These are phyloP conservation scores for Tylopilus intermedius DNA, from an alignment of 768 basidiomycete species.

Conservation along the genomic window DNA sequence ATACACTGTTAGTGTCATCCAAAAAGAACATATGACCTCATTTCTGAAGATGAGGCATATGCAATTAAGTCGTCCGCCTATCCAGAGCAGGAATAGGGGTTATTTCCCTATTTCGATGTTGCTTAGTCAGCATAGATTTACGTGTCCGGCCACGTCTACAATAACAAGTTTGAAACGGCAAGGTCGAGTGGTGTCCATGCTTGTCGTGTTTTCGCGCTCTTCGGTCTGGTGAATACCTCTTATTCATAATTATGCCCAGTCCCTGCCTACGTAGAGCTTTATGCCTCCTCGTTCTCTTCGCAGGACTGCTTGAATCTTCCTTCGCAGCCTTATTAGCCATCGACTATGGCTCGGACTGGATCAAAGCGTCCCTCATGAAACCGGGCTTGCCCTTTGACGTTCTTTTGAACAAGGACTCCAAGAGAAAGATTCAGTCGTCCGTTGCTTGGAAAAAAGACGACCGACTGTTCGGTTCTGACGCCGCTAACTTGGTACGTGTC, in stretches of 20 bases:
- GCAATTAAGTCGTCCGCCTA: no score
- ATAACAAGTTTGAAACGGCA: background rate
- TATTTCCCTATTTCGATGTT: background rate
- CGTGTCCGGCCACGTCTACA: conserved; percentile 24
- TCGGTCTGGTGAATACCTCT: conserved; percentile 15
- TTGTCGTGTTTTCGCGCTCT: conserved; percentile 10
- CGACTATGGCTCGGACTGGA: conserved; percentile 98
- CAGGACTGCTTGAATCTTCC: conserved; percentile 29
- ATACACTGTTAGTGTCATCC: no score
- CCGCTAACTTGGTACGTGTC: conserved; percentile 73
- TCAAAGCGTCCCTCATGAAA: conserved; percentile 93
- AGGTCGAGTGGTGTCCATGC: conserved; percentile 4
- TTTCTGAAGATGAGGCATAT: no score
- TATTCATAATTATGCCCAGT: conserved; percentile 16
- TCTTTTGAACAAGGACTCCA: conserved; percentile 92
- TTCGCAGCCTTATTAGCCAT: conserved; percentile 84
- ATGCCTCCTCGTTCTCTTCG: conserved; percentile 22
- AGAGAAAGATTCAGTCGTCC: conserved; percentile 86
- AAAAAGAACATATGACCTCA: no score
- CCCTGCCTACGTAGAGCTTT: conserved; percentile 26
- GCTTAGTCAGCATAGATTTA: conserved; percentile 17
- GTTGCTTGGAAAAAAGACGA: conserved; percentile 93
- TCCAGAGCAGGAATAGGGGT: background rate
- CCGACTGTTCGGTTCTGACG: conserved; percentile 85
- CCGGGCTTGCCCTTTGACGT: conserved; percentile 95